Conservation (phyloP, 495 filamentous ascomycete species). For the Hypoxylon rickii region DNA sequence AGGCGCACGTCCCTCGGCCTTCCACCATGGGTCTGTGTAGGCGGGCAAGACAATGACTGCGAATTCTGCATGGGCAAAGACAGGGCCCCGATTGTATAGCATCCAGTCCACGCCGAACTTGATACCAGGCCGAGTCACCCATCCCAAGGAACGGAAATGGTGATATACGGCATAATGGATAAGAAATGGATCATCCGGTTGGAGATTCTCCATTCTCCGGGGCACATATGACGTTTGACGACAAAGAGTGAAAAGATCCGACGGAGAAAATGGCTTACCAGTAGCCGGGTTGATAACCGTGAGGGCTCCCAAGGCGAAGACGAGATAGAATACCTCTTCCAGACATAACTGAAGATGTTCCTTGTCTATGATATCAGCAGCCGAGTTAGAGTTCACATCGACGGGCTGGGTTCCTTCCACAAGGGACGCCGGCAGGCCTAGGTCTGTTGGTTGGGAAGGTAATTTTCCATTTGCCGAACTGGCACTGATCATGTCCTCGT, state of each 20-base stretch:
- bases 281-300: conserved; percentile 62
- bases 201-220: conserved; percentile 47
- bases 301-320: conserved; percentile 80
- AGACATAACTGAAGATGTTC: conserved; percentile 89
- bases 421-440: conserved; percentile 9
- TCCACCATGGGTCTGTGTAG: conserved; percentile 79
- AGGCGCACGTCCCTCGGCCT: conserved; percentile 48
- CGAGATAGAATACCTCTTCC: conserved; percentile 92
- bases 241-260: conserved; percentile 66
- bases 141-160: conserved; percentile 94
- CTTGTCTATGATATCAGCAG: conserved; percentile 63
- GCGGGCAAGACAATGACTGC: conserved; percentile 82
- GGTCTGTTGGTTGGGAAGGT: conserved; percentile 21
- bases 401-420: background rate
- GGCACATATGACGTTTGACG: conserved; percentile 73
- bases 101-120: conserved; percentile 96
- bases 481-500: conserved; percentile 15
- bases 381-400: conserved; percentile 1
- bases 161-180: conserved; percentile 89
- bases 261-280: conserved; percentile 51
- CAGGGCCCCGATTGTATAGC: conserved; percentile 92
- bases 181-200: conserved; percentile 81
- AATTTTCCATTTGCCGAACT: conserved; percentile 10
- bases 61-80: conserved; percentile 93
- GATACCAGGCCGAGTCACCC: conserved; percentile 91